phyloP scores from a whole-genome alignment of 2,329 filamentous ascomycete species.

The Aspergillus japonicus region DNA sequence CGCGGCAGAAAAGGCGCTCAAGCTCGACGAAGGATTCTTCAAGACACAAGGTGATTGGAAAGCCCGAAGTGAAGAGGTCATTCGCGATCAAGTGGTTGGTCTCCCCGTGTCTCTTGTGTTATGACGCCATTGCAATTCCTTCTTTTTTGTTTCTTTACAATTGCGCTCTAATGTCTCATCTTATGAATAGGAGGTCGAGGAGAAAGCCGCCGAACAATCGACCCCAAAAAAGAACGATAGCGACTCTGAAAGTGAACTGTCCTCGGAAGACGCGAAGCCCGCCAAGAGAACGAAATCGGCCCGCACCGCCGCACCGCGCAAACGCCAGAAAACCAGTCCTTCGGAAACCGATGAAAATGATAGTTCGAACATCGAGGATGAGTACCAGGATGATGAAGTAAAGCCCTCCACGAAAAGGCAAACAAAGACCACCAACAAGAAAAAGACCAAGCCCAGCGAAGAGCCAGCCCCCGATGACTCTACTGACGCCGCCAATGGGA shows the following conservation, averaged over 20 bases:
- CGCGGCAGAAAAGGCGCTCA: constrained; percentile 53
- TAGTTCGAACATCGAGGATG: constrained; percentile 11
- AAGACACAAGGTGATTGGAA: constrained; percentile 58
- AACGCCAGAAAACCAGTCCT: constrained; percentile 35
- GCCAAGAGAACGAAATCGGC: constrained; percentile 31
- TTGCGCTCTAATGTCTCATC: neutral
- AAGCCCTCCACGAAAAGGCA: constrained; percentile 12
- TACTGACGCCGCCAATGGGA: constrained; percentile 11
- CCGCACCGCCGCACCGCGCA: constrained; percentile 26
- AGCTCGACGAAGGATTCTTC: constrained; percentile 55
- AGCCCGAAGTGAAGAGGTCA: constrained; percentile 52
- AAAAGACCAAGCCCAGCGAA: constrained; percentile 15
- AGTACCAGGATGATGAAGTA: constrained; percentile 23
- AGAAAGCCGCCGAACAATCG: constrained; percentile 21
- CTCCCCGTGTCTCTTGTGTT: neutral
- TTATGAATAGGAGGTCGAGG: constrained; percentile 32
- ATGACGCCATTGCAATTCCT: neutral
- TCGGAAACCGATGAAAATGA: constrained; percentile 25
- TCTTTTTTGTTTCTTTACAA: neutral
- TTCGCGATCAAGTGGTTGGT: constrained; percentile 54
- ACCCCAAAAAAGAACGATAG: constrained; percentile 13
- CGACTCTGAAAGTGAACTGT: constrained; percentile 8
- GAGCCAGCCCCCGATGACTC: constrained; percentile 12
- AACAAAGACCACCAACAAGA: constrained; percentile 9
- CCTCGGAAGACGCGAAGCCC: constrained; percentile 23